Evolutionary conservation across 75 land plant species (phyloP), one percentile per base, ranked within the genome.

Genomic region (Picea glauca): DNA sequence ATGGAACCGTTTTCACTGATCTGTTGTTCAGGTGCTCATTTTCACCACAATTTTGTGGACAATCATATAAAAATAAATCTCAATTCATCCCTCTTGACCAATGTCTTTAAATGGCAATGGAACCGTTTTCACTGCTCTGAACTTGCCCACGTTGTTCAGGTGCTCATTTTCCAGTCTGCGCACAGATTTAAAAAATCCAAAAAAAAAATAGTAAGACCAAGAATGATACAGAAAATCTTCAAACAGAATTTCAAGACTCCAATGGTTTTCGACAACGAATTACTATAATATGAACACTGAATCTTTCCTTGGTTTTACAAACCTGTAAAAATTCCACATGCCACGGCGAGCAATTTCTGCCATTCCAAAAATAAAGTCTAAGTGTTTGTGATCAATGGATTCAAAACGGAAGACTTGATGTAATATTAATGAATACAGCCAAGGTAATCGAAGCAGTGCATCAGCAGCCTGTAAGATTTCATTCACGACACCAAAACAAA

Each of bases 21-120:
- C 93, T 87, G 67, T 93, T 93, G 87, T 91, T 93, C 78, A 94
- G 77, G 77, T 94, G 98, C 62, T 94, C 96, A 74, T 93, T 90
- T 84, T 93, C 96, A 40, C 5, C 5, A 38, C 5, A 40, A 40
- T 40, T 40, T 40, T 40, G 43, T 40, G 43, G 5, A 40, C 43
- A 40, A 4, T 5, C 43, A 40, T 40, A 40, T 40, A 40, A 40
- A 40, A 5, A 40, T 40, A 40, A 40, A 40, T 40, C 43, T 4
- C 5, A 40, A 40, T 40, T 5, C 5, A 40, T 40, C 43, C 43
- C 43, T 40, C 43, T 40, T 40, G 43, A 40, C 5, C 43, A 40
- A 40, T 40, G 43, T 72, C 58, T 20, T 62, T 74, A 43, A 86
- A 86, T 58, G 87, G 87, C 60, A 86, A 58, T 20, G 86, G 86